These are phyloP conservation scores for Sporothrix luriei DNA, from an alignment of 2,329 filamentous ascomycete genomes.

Conservation along the genomic window DNA sequence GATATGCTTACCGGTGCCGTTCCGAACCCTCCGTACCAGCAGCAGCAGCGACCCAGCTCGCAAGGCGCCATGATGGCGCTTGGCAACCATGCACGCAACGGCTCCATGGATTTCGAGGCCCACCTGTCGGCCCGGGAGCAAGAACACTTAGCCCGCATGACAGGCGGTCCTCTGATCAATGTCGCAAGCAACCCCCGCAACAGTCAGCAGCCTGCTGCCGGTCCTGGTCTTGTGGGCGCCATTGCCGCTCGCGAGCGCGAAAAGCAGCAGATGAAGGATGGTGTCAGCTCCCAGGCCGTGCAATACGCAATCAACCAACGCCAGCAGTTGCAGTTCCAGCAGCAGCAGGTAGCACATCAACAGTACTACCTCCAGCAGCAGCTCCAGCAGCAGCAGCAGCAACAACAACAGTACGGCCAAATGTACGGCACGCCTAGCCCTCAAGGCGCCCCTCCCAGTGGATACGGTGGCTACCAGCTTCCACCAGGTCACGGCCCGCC, in stretches of 20 bases:
- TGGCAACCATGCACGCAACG: slow-evolving; percentile 38
- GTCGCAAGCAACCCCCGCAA: slow-evolving; percentile 59
- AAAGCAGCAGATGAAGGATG: slow-evolving; percentile 69
- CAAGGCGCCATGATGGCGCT: slow-evolving; percentile 59
- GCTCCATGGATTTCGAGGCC: slow-evolving; percentile 45
- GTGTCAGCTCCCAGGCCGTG: slow-evolving; percentile 68
- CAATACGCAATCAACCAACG: slow-evolving; percentile 72
- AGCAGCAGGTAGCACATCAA: slow-evolving; percentile 44
- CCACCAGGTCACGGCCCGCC: slow-evolving; percentile 35
- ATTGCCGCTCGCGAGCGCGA: slow-evolving; percentile 81
- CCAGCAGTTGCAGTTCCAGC: slow-evolving; percentile 50
- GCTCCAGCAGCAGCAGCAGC: slow-evolving; percentile 41
- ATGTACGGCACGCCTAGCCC: slow-evolving; percentile 32
- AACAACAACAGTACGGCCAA: slow-evolving; percentile 39
- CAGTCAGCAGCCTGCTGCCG: slow-evolving; percentile 54
- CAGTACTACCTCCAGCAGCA: slow-evolving; percentile 40
- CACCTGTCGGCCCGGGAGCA: slow-evolving; percentile 84
- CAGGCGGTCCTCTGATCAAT: slow-evolving; percentile 73
- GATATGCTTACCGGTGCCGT: slow-evolving; percentile 43
- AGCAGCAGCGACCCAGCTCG: slow-evolving; percentile 55
- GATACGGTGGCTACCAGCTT: slow-evolving; percentile 35
- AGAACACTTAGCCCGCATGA: slow-evolving; percentile 82
- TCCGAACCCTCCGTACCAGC: slow-evolving; percentile 42
- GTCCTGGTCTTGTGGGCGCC: slow-evolving; percentile 70
- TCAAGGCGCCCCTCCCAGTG: neutral